These are phyloP conservation scores for Nelumbo lutea DNA, from an alignment of 164 flowering plant genomes.

Conservation along the genomic window DNA sequence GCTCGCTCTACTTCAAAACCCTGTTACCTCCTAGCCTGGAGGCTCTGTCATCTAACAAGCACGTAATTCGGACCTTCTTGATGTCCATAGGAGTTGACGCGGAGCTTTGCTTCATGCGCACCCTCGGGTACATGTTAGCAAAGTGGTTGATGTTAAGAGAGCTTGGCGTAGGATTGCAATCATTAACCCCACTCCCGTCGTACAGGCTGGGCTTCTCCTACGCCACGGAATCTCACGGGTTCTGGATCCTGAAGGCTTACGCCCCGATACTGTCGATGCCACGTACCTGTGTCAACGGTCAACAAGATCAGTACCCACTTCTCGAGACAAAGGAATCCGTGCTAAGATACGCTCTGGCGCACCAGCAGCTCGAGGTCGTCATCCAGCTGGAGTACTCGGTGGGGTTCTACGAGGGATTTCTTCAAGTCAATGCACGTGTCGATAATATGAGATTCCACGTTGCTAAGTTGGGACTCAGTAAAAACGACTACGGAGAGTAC, in stretches of 20 bases:
- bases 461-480: slow-evolving; percentile 47
- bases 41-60: slow-evolving; percentile 23
- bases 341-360: slow-evolving; percentile 66
- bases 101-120: slow-evolving; percentile 72
- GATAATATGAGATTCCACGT: slow-evolving; percentile 80
- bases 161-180: slow-evolving; percentile 36
- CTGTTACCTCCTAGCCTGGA: slow-evolving; percentile 47
- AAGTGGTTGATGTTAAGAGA: slow-evolving; percentile 57
- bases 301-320: slow-evolving; percentile 12
- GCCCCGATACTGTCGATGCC: slow-evolving; percentile 56
- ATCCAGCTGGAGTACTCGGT: slow-evolving; percentile 71
- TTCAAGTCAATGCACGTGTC: slow-evolving; percentile 60
- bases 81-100: slow-evolving; percentile 61
- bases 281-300: slow-evolving; percentile 17
- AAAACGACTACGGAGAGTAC: slow-evolving; percentile 27
- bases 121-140: slow-evolving; percentile 65
- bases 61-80: slow-evolving; percentile 47
- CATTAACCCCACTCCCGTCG: slow-evolving; percentile 19
- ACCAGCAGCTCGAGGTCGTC: slow-evolving; percentile 79
- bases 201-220: slow-evolving; percentile 46
- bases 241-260: slow-evolving; percentile 69
- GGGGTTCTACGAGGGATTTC: slow-evolving; percentile 28
- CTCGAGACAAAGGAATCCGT: slow-evolving; percentile 55
- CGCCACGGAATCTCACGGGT: slow-evolving; percentile 61
- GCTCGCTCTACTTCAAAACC: slow-evolving; percentile 56